Conservation (phyloP, 2,329 filamentous ascomycete species). For the Aspergillus sp. region DNA sequence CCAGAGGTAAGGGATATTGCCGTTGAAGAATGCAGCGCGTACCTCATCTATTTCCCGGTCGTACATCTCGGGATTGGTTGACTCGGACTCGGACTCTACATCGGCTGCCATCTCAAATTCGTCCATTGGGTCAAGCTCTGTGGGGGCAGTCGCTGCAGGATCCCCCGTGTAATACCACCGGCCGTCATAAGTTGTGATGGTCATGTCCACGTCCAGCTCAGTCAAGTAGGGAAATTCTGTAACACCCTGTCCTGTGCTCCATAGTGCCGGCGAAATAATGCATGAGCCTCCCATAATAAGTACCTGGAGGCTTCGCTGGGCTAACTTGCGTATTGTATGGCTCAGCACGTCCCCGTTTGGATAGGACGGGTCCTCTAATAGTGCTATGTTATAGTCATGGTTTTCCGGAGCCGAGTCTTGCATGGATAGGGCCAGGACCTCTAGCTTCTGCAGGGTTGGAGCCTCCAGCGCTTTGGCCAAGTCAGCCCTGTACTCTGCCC, state of each 20-base stretch:
- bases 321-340: not conserved
- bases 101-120: too few relatives aligned
- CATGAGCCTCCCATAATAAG: not conserved
- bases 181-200: not conserved
- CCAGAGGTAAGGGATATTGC: too few relatives aligned
- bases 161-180: conserved; percentile 2
- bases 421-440: not conserved
- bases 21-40: too few relatives aligned
- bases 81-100: too few relatives aligned
- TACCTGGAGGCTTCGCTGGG: not conserved
- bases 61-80: too few relatives aligned
- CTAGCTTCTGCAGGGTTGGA: not conserved
- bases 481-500: not conserved
- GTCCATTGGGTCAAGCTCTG: too few relatives aligned
- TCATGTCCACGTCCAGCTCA: not conserved
- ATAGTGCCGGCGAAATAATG: not conserved
- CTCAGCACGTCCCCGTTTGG: not conserved
- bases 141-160: not conserved
- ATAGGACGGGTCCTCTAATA: not conserved
- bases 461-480: not conserved
- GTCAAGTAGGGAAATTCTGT: not conserved
- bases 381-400: not conserved
- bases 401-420: not conserved
- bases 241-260: not conserved
- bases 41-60: too few relatives aligned